These are phyloP conservation scores for Somion occarium DNA, from an alignment of 1,284 basidiomycete genomes.

Conservation along the genomic window DNA sequence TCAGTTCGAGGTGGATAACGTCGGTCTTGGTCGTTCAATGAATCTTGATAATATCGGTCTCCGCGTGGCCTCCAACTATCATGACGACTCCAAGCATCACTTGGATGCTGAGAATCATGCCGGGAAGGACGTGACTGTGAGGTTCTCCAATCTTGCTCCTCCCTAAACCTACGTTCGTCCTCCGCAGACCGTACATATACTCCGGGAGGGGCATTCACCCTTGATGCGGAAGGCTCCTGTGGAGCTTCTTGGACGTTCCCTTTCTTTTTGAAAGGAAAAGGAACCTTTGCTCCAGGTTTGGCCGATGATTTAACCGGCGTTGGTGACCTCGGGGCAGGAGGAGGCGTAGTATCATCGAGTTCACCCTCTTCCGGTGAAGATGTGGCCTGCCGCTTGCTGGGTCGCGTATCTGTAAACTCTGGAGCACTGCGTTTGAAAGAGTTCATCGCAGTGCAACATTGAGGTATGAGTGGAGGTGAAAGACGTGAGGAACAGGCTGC, in stretches of 20 bases:
- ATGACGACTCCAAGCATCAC: conserved; percentile 23
- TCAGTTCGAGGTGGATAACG: conserved; percentile 15
- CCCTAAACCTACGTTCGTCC: conserved; percentile 35
- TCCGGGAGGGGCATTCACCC: conserved; percentile 15
- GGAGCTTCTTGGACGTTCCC: conserved; percentile 13
- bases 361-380: conserved; percentile 76
- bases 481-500: too few relatives aligned
- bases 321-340: conserved; percentile 19
- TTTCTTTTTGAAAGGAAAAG: conserved; percentile 74
- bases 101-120: conserved; percentile 7
- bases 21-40: conserved; percentile 10
- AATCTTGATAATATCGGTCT: conserved; percentile 14
- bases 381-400: conserved; percentile 50
- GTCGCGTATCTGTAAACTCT: conserved; percentile 41
- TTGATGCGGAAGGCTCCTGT: conserved; percentile 6
- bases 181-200: conserved; percentile 41
- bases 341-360: conserved; percentile 44
- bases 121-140: conserved; percentile 11
- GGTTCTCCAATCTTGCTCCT: conserved; percentile 26
- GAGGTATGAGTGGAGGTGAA: too few relatives aligned
- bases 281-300: conserved; percentile 43
- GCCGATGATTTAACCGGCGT: conserved; percentile 18
- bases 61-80: conserved; percentile 16
- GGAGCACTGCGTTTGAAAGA: conserved; percentile 50
- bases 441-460: not conserved